Evolutionary conservation across 169 alveolate species (phyloP).

Genomic region (Eimeria nieschulzi): DNA sequence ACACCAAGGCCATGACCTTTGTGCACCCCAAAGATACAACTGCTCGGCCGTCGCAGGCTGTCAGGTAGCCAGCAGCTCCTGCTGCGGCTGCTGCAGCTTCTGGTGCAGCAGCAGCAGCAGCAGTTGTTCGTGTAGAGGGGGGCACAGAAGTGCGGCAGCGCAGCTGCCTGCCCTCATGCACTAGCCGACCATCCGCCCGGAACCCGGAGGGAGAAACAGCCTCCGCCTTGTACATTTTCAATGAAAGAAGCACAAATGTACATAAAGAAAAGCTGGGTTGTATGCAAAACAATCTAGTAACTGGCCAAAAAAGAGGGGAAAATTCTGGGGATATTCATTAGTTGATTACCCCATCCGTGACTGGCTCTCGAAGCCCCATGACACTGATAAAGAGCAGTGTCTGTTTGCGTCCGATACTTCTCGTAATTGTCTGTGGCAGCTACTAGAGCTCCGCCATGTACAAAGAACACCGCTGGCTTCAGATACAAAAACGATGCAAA

Average conservation of each 20-base stretch:
- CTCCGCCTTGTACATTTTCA: conserved; percentile 10
- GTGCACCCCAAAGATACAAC: conserved; percentile 9
- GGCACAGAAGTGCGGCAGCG: conserved; percentile 38
- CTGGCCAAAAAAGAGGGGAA: not conserved
- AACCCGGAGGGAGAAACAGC: conserved; percentile 10
- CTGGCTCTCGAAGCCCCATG: too few relatives aligned
- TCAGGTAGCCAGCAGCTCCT: not conserved
- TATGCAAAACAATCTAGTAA: not conserved
- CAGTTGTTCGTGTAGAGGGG: not conserved
- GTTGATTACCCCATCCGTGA: too few relatives aligned
- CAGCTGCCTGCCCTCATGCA: conserved; percentile 18
- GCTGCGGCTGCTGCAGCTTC: not conserved
- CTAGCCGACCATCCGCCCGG: conserved; percentile 21
- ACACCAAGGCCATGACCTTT: conserved; percentile 4
- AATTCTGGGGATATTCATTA: not conserved
- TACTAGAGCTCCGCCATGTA: too few relatives aligned
- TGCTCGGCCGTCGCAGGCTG: conserved; percentile 25
- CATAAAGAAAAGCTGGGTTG: too few relatives aligned
- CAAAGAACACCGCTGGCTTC: too few relatives aligned
- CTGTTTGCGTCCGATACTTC: too few relatives aligned
- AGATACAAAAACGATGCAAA: too few relatives aligned
- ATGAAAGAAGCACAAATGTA: too few relatives aligned
- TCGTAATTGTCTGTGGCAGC: too few relatives aligned
- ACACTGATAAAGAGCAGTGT: too few relatives aligned
- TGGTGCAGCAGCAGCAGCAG: not conserved